Conservation (phyloP, 257 asterid genomes). For the Phtheirospermum japonicum region DNA sequence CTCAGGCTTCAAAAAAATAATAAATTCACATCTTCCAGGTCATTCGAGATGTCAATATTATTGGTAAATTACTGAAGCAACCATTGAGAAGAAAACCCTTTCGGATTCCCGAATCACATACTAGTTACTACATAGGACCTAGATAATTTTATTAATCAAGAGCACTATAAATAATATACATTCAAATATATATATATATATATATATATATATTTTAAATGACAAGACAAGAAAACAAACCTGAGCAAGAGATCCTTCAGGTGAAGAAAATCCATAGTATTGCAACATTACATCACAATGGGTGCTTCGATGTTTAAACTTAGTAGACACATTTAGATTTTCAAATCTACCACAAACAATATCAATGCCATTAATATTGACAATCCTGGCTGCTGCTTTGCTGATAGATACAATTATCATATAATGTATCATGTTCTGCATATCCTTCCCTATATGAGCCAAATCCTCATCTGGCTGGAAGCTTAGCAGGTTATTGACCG, state of each 20-base stretch:
- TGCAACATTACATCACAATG: conserved; percentile 82
- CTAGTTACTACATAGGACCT: neutral
- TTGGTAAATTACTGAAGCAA: conserved; percentile 15
- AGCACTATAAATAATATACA: neutral
- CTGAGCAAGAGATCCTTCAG: conserved; percentile 99
- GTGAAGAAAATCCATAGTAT: conserved; percentile 87
- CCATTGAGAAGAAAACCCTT: conserved; percentile 3
- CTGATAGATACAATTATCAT: conserved; percentile 78
- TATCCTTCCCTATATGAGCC: conserved; percentile 65
- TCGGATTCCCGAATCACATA: conserved; percentile 5
- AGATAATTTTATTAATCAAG: neutral
- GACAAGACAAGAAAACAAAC: conserved; percentile 41
- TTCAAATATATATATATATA: neutral
- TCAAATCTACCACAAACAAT: conserved; percentile 95
- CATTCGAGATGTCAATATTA: conserved; percentile 6
- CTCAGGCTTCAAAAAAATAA: neutral
- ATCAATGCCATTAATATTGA: conserved; percentile 66
- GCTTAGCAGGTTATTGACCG: conserved; percentile 87
- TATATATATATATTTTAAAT: neutral
- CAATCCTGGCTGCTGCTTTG: conserved; percentile 85
- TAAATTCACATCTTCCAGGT: neutral
- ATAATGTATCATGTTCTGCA: conserved; percentile 71
- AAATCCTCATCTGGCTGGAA: conserved; percentile 89
- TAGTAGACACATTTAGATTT: conserved; percentile 78
- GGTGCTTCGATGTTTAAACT: conserved; percentile 75